Base-by-base conservation (phyloP, 78 protist genomes). In the Pelomyxa schiedti region DNA sequence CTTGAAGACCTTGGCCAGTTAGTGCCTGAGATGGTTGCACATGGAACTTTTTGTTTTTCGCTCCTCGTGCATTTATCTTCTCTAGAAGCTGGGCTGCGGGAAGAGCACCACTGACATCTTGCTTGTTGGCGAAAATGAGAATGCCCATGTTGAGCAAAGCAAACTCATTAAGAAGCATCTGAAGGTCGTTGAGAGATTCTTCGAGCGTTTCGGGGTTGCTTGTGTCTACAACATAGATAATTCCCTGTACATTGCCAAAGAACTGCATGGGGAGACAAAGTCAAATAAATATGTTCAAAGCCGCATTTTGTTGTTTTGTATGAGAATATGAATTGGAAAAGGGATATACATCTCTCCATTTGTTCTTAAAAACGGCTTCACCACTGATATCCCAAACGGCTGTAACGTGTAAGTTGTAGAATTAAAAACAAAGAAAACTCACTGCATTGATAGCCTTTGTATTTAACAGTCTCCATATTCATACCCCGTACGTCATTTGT, bases 61-160 rank as follows among this genome's bases (percentile, higher is more conserved):
- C 58, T n/a, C n/a, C n/a, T 16, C 58, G 58, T 16, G 16, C 32
- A 16, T 47, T 16, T 16, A 47, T 16, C 32, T 16, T 16, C 58
- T 47, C 58, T 16, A 16, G 32, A 16, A 47, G 58, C 58, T 47
- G 32, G 16, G 58, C 32, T 16, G 58, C 58, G 58, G 32, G 16
- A 16, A 47, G 16, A 16, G 58, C 58, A 16, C 16, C 16, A 0
- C 63, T 39, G 22, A 66, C n/a, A 36, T 66, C 70, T 9, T 66
- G 70, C 37, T 66, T 66, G 70, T 66, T 66, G n/a, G 70, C 70
- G 37, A 30, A 66, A 9, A 66, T 36, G 64, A 66, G 37, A 8
- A 66, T 22, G n/a, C 64, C 64, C n/a, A 66, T 36, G 37, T 36
- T 16, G 24, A n/a, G 70, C 29, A 66, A 22, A 9, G 24, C 64